phyloP scores from a whole-genome alignment of 163 green algal genomes.

The Scenedesmus sp. region DNA sequence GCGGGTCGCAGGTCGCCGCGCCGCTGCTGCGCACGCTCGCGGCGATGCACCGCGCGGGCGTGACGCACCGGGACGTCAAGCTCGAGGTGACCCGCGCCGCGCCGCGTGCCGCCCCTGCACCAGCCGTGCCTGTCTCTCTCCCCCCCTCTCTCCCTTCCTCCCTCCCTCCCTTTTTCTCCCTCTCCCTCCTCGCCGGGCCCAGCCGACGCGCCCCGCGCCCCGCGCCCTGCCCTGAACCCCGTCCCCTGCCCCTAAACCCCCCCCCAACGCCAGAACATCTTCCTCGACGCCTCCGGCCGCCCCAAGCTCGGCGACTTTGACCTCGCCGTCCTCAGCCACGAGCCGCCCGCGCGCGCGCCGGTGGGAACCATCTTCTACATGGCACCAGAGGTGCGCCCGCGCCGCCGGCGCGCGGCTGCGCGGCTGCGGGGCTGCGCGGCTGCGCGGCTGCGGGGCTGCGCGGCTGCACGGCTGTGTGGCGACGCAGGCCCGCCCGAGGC shows the following conservation, averaged over 20 bases:
- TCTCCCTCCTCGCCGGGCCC: background rate
- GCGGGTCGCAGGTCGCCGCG: conserved; percentile 13
- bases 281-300: background rate
- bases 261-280: conserved; percentile 11
- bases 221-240: too few relatives aligned
- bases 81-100: conserved; percentile 52
- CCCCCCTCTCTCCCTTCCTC: background rate
- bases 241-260: background rate
- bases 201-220: too few relatives aligned
- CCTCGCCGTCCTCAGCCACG: conserved; percentile 40
- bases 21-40: conserved; percentile 44
- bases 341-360: conserved; percentile 49
- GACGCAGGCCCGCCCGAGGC: too few relatives aligned
- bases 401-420: background rate
- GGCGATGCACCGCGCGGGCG: conserved; percentile 45
- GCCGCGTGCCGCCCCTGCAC: background rate
- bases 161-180: background rate
- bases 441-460: too few relatives aligned
- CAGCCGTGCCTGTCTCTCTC: background rate
- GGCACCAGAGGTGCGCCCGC: conserved; percentile 40
- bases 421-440: too few relatives aligned
- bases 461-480: too few relatives aligned
- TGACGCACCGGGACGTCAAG: conserved; percentile 66
- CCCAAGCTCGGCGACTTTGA: conserved; percentile 42
- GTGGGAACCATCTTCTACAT: conserved; percentile 70